Percentiles rank a stretch among this genome's conserved stretches.
These are phyloP conservation scores for Carex kokanica DNA, from an alignment of 176 grass and related monocot species.

Conservation along the genomic window DNA sequence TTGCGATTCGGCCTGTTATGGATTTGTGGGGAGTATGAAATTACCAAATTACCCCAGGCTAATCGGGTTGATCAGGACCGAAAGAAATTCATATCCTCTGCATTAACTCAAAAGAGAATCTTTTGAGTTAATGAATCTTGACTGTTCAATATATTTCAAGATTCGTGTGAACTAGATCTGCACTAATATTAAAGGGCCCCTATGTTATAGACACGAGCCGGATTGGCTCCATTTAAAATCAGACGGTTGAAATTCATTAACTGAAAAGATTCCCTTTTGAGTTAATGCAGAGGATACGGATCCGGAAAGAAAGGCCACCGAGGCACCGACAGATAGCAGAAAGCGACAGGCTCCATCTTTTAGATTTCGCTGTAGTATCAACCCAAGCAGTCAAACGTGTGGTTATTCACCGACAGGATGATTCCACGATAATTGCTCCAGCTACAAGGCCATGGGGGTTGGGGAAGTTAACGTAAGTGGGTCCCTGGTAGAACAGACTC, in stretches of 20 bases:
- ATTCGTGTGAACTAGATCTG: no score
- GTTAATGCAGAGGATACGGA: no score
- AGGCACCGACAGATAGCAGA: constrained; percentile 42
- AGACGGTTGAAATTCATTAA: no score
- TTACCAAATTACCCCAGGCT: not conserved
- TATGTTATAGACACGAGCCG: no score
- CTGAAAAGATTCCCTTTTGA: no score
- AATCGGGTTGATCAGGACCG: constrained; percentile 5
- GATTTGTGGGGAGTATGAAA: not conserved
- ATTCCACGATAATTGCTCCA: not conserved
- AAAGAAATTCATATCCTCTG: no score
- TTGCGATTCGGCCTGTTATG: not conserved
- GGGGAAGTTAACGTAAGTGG: not conserved
- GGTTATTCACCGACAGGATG: not conserved
- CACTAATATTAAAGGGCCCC: no score
- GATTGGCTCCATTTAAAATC: no score
- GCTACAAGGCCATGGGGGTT: not conserved
- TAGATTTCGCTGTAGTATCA: not conserved
- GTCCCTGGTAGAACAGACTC: not conserved
- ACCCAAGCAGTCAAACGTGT: not conserved
- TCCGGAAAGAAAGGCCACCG: constrained; percentile 21
- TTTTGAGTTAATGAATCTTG: no score
- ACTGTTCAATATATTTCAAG: no score
- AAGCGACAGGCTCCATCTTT: constrained; percentile 7
- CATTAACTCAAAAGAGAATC: no score